These are phyloP conservation scores for Ogataea degrootiae DNA, from an alignment of 805 yeast species.

Conservation along the genomic window DNA sequence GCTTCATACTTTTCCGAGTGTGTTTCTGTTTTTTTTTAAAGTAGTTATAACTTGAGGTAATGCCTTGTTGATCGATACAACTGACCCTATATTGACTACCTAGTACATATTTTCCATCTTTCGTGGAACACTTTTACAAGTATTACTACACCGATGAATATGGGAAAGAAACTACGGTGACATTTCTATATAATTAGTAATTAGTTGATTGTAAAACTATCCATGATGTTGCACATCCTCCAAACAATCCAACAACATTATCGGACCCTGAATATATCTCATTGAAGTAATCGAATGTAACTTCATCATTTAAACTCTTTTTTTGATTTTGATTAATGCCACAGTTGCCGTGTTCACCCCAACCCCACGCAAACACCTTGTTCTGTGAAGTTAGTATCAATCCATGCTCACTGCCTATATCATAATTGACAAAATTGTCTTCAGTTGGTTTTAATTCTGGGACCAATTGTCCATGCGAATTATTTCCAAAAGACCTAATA, in stretches of 20 bases:
- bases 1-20: background rate
- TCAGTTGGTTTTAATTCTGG: background rate
- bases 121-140: conserved; percentile 25
- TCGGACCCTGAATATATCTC: conserved; percentile 22
- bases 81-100: conserved; percentile 60
- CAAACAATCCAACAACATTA: conserved; percentile 34
- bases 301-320: conserved; percentile 19
- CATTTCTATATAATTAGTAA: conserved; percentile 32
- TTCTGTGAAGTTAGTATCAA: conserved; percentile 33
- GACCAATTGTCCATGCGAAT: conserved; percentile 63
- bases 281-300: conserved; percentile 36
- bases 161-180: conserved; percentile 76
- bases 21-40: background rate
- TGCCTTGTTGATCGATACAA: conserved; percentile 40
- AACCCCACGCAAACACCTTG: conserved; percentile 78
- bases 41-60: background rate
- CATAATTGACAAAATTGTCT: conserved; percentile 16
- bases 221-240: conserved; percentile 74
- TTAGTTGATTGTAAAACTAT: conserved; percentile 22
- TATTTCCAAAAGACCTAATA: conserved; percentile 61
- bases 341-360: conserved; percentile 99
- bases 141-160: conserved; percentile 53
- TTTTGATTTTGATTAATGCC: conserved; percentile 35
- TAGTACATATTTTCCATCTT: conserved; percentile 82
- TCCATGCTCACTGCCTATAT: conserved; percentile 87